A percentile compares a stretch with the other conserved stretches of the same genome.
Evolutionary conservation across 306 rosid genomes (phyloP).

Genomic region (Dryas octopetala): DNA sequence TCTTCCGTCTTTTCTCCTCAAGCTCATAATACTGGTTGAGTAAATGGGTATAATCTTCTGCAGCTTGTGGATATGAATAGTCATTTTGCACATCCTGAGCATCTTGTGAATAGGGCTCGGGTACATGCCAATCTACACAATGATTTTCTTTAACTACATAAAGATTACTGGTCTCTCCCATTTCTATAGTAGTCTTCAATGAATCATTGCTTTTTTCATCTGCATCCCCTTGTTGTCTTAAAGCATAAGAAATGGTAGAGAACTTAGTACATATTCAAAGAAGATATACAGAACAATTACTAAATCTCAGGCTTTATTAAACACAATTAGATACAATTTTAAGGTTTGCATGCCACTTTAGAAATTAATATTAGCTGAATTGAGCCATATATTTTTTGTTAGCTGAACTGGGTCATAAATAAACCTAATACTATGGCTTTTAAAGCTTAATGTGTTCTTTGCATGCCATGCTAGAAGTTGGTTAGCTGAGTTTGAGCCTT

Average conservation of each 20-base stretch:
- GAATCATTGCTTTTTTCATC: slow-evolving; percentile 35
- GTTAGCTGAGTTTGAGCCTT: not conserved
- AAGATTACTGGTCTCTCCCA: slow-evolving; percentile 37
- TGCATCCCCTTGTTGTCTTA: slow-evolving; percentile 40
- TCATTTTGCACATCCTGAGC: slow-evolving; percentile 24
- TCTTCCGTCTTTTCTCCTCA: slow-evolving; percentile 74
- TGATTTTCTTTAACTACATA: slow-evolving; percentile 42
- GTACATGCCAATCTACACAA: slow-evolving; percentile 24
- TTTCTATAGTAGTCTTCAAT: slow-evolving; percentile 26
- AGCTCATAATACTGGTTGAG: slow-evolving; percentile 68
- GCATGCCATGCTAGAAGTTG: not conserved
- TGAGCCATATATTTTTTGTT: not conserved
- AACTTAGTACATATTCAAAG: not conserved
- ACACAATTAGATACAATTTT: not conserved
- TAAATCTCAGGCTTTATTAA: not conserved
- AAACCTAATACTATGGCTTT: not conserved
- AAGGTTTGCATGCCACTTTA: not conserved
- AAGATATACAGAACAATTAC: not conserved
- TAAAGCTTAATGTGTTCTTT: not conserved
- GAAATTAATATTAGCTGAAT: not conserved
- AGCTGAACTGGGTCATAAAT: not conserved
- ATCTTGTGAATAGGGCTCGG: slow-evolving; percentile 31
- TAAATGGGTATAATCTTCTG: slow-evolving; percentile 58
- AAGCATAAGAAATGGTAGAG: slow-evolving; percentile 11
- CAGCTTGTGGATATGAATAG: slow-evolving; percentile 40